phyloP scores from a whole-genome alignment of 139 green algal species.

The Chlamydomonas asymmetrica region DNA sequence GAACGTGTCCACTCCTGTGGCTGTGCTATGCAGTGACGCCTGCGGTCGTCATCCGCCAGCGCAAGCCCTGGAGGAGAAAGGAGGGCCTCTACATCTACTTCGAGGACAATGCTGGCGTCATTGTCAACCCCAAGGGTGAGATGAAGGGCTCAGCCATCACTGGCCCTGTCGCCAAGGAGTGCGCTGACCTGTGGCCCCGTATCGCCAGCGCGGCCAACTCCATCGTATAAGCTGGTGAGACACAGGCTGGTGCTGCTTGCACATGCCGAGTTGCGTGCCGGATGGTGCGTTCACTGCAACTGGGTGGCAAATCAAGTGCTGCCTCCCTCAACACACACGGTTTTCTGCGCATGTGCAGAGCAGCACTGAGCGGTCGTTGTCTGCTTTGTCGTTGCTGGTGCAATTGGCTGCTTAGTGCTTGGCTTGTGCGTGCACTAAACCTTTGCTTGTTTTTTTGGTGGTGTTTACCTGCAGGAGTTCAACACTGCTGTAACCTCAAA shows the following conservation, averaged over 20 bases:
- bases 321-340: neutral
- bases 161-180: slow-evolving; percentile 99
- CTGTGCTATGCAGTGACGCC: slow-evolving; percentile 62
- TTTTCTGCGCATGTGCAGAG: neutral
- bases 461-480: neutral
- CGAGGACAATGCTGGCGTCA: slow-evolving; percentile 99
- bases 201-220: slow-evolving; percentile 97
- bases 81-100: slow-evolving; percentile 99
- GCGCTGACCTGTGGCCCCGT: slow-evolving; percentile 98
- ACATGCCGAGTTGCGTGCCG: too few relatives aligned
- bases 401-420: neutral
- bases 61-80: slow-evolving; percentile 98
- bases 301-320: neutral
- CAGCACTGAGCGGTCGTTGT: neutral
- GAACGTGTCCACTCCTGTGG: neutral
- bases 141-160: slow-evolving; percentile 99
- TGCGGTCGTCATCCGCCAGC: slow-evolving; percentile 95
- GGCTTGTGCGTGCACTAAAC: too few relatives aligned
- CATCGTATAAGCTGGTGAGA: slow-evolving; percentile 84
- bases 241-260: too few relatives aligned
- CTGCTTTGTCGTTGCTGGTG: neutral
- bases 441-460: neutral
- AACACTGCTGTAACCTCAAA: neutral
- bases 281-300: neutral
- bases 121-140: slow-evolving; percentile 99